Evolutionary conservation across 495 filamentous ascomycete genomes (phyloP), one percentile per base, ranked within the genome.

Genomic region (Antarctomyces pellizariae): DNA sequence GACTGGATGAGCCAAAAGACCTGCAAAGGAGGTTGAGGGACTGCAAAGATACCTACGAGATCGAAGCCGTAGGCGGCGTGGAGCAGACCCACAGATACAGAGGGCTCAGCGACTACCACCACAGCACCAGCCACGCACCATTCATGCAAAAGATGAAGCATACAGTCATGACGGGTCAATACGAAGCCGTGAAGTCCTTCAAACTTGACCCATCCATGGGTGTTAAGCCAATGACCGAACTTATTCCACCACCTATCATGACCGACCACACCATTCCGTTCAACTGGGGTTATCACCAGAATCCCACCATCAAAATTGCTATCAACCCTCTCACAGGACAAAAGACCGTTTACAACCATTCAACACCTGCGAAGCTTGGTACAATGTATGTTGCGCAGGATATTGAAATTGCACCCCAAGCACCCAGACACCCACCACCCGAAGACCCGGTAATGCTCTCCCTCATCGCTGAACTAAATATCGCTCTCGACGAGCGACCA

Each of bases 81-180:
- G 57, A 63, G 16, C 62, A 71, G 22, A 84, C 79, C 5, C 82
- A 95, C 56, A 67, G 84, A 13, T 95, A 86, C 45, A 65, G 86
- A 51, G 57, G 57, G 15, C 33, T 62, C 1, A 44, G 56, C 20
- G 83, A 93, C 43, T 86, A 80, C 39, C 75, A 83, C 30, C 75
- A 67, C 31, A 65, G 74, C 5, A 65, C 67, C 3, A 50, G 53
- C 2, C 45, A 52, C 1, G 64, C 67, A 26, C 43, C 53, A 0
- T 76, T 91, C 41, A 62, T 73, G 35, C 53, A 53, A 8, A 62
- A 64, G 15, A 64, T 86, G 29, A 56, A 60, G 20, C 61, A 78
- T 2, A 48, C 61, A 10, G 54, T 82, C 24, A 37, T 77, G 0
- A 55, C 67, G 5, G 66, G 71, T 28, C 25, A 22, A 9, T 5